Percentiles rank a stretch among this genome's conserved stretches.
These are phyloP conservation scores for Spiraea crenata DNA, from an alignment of 331 rosid genomes.

Conservation along the genomic window DNA sequence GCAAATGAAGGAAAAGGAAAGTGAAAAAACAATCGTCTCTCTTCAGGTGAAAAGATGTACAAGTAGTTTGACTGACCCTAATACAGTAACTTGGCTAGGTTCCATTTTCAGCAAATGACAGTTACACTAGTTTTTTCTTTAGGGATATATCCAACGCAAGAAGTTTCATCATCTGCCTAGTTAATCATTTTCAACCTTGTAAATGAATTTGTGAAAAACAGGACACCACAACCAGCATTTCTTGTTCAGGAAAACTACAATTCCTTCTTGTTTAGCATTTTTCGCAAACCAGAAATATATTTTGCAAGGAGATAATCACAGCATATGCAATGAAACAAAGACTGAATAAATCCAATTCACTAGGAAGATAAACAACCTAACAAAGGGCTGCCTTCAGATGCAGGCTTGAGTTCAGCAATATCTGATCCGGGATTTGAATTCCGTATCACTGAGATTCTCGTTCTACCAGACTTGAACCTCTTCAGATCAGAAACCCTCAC, in stretches of 20 bases:
- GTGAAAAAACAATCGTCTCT: neutral
- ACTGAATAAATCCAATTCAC: neutral
- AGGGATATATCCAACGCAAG: neutral
- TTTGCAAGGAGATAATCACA: neutral
- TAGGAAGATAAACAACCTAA: conserved; percentile 49
- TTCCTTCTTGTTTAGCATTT: neutral
- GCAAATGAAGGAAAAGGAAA: neutral
- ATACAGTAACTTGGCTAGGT: neutral
- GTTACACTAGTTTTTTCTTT: neutral
- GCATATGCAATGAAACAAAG: neutral
- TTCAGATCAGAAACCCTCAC: conserved; percentile 65
- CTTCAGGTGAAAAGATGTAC: neutral
- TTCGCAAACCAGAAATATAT: neutral
- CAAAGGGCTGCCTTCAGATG: conserved; percentile 84
- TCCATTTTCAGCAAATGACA: neutral
- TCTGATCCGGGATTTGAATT: conserved; percentile 73
- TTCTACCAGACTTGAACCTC: conserved; percentile 47
- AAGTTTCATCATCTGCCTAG: neutral
- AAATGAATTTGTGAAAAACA: neutral
- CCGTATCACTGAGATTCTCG: conserved; percentile 60
- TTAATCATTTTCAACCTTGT: no score
- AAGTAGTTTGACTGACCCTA: neutral
- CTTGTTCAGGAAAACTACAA: neutral
- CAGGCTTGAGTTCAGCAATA: conserved; percentile 76
- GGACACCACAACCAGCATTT: neutral